Conservation (phyloP, 768 basidiomycete species). For the Boletus eberwhitei region DNA sequence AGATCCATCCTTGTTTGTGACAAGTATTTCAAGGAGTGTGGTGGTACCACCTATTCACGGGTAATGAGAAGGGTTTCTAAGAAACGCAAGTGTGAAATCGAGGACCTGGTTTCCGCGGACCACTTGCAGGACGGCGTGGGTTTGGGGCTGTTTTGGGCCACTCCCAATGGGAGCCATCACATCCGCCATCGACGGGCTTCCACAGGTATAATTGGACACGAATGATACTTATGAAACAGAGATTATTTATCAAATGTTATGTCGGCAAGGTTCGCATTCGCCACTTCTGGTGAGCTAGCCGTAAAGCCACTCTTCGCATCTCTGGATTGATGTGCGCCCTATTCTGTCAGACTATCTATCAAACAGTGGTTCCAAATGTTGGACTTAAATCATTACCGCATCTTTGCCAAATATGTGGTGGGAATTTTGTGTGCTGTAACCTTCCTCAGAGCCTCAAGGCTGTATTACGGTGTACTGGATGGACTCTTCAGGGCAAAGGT, state of each 20-base stretch:
- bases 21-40: background rate
- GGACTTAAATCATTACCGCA: slow-evolving; percentile 22
- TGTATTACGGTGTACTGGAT: background rate
- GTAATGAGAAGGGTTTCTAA: slow-evolving; percentile 1
- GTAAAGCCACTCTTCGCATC: slow-evolving; percentile 11
- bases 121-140: slow-evolving; percentile 12
- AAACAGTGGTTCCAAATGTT: background rate
- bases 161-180: slow-evolving; percentile 15
- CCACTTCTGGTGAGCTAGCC: slow-evolving; percentile 7
- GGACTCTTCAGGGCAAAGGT: slow-evolving; percentile 13
- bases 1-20: background rate
- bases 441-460: slow-evolving; percentile 13
- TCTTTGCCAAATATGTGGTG: slow-evolving; percentile 12
- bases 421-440: slow-evolving; percentile 21
- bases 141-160: slow-evolving; percentile 11
- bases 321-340: slow-evolving; percentile 17
- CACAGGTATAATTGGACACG: slow-evolving; percentile 14
- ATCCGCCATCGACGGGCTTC: slow-evolving; percentile 24
- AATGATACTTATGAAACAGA: slow-evolving; percentile 23
- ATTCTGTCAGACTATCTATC: slow-evolving; percentile 14
- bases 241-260: slow-evolving; percentile 14
- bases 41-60: slow-evolving; percentile 4
- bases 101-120: slow-evolving; percentile 25
- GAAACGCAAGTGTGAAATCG: slow-evolving; percentile 5
- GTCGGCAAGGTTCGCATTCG: slow-evolving; percentile 8